Base-by-base conservation (phyloP, 495 filamentous ascomycete genomes). In the Ramalina peruviana region DNA sequence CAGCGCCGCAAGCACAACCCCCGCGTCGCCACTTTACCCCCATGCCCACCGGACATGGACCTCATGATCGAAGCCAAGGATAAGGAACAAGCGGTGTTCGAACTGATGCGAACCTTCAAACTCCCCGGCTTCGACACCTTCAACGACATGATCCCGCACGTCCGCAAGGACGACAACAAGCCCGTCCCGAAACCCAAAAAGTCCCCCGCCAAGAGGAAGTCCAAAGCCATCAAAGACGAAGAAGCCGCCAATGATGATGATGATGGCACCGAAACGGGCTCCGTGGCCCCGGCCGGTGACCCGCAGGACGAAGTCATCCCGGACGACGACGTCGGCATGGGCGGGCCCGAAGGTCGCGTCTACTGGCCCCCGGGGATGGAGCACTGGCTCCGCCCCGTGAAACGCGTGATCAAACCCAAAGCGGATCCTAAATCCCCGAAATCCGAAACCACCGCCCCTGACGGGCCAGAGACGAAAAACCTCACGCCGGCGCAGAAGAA, bases 11-110 rank as follows among this genome's bases (percentile, higher is more conserved):
- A 94, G 63, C 90, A 96, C 59, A 84, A 78, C 41, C 79, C 85
- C 0, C 73, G 89, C 6, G 86, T 92, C 3, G 63, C 68, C 30
- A 85, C 78, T 0, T 64, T 98, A 15, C 90, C 90, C 12, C 90
- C 90, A 0, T 95, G 88, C 56, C 68, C 79, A 2, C 68, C 76
- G 5, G 78, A 79, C 6, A 90, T 93, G 83, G 92, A 95, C 60
- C 70, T 96, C 12, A 98, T 96, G 92, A 95, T 96, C 51, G 92
- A 98, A 68, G 92, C 92, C 16, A 98, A 96, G 59, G 89, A 95
- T 58, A 98, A 96, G 65, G 92, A 98, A 64, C 92, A 96, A 63
- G 88, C 92, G 0, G 88, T 95, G 0, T 94, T 96, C 58, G 88
- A 95, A 54, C 72, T 96, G 13, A 95, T 95, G 86, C 71, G 81